Percentiles rank a stretch among this genome's conserved stretches.
Evolutionary conservation across 2,329 filamentous ascomycete genomes (phyloP).

Genomic region (Fusarium proliferatum): DNA sequence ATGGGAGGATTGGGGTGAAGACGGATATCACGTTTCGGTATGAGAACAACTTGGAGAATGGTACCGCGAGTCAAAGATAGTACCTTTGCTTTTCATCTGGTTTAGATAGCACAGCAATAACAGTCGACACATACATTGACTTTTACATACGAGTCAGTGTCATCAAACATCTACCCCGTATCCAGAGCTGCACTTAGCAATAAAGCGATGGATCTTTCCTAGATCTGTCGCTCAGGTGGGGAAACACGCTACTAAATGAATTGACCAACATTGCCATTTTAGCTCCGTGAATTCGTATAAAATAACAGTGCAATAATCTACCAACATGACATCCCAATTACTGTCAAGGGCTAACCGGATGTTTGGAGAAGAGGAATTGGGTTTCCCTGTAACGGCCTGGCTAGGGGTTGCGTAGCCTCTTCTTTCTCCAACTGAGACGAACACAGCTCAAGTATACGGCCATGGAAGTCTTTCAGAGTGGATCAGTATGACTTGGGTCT

Average conservation of each 20-base stretch:
- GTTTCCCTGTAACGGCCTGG: accelerated
- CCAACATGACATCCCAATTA: accelerated
- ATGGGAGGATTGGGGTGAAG: slow-evolving; percentile 25
- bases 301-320: too few relatives aligned
- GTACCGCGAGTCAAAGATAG: not conserved
- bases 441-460: not conserved
- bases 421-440: not conserved
- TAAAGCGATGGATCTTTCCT: accelerated
- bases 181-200: too few relatives aligned
- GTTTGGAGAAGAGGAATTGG: accelerated
- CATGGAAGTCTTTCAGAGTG: not conserved
- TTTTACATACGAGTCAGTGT: accelerated
- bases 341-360: accelerated
- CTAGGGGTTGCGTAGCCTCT: accelerated
- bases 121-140: accelerated
- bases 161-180: too few relatives aligned
- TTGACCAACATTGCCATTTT: too few relatives aligned
- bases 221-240: too few relatives aligned
- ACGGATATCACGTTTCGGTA: slow-evolving; percentile 24
- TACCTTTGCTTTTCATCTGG: accelerated
- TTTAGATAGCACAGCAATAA: accelerated
- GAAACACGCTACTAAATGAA: too few relatives aligned
- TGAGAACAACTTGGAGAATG: slow-evolving; percentile 1
- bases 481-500: too few relatives aligned
- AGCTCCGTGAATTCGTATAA: too few relatives aligned